Base-by-base conservation (phyloP, 106 monocot species). In the Xerophyta viscosa region DNA sequence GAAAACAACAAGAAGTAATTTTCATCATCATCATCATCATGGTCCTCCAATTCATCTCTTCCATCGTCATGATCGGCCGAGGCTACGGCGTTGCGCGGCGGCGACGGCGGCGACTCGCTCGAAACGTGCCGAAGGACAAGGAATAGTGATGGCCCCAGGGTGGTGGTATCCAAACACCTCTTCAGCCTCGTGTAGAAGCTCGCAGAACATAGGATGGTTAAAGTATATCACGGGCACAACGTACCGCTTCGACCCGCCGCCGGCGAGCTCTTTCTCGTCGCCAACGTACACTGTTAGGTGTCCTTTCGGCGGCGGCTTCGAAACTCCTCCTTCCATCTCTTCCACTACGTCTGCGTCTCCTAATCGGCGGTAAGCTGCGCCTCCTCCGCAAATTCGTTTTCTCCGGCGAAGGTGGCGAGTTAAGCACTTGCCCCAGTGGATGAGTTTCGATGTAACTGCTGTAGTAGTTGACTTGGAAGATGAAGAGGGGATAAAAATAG, bases 121-220 rank as follows among this genome's bases (percentile, higher is more conserved):
- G 60, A 86, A 86, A 6, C 63, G 59, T 11, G 71, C 55, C 12
- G 57, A 56, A 36, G 66, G 72, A 66, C 76, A 76, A 36, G 86
- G 86, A 42, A 80, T 80, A 51, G 80, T 86, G 72, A 86, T 80
- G 29, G 68, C 80, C 19, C 76, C 80, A 17, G 76, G 77, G 58
- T 80, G 86, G 19, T 69, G 45, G 58, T 63, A 77, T 6, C 76
- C 86, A 54, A 63, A 81, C 73, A 65, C 66, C 59, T 73, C 73
- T 55, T 76, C 86, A 8, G 77, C 69, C 59, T 77, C 77, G 47
- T 60, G 50, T 61, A 86, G 54, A 57, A 86, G 59, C 69, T 81
- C 86, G 30, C 72, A 76, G 30, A 86, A 86, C 60, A 86, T 24
- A 3, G 86, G 86, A 49, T 86, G 76, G 73, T 86, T 86, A 59